Base-by-base conservation (phyloP, 768 basidiomycete genomes). In the Leccinum imitatum region DNA sequence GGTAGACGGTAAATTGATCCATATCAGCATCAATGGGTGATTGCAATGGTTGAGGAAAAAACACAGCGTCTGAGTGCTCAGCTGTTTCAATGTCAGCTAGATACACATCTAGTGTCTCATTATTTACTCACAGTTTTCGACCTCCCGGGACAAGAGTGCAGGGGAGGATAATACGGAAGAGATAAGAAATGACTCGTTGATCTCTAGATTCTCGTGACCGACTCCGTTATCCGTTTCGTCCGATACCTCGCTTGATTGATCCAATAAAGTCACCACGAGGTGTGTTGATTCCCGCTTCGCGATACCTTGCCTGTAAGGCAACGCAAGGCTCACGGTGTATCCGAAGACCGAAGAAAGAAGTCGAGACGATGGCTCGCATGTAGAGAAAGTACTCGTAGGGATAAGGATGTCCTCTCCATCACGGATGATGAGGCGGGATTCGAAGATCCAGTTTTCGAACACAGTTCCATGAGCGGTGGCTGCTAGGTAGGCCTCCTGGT, bases 261-360 rank as follows among this genome's bases (percentile, higher is more conserved):
- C 65, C 21, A 70, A 69, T 25, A 75, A 73, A 1, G 81, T 72
- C 14, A 89, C 67, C 53, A 87, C 75, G 53, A 93, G 73, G 50
- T 73, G 78, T 1, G 91, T 92, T 19, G 63, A 57, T 13, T 78
- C 79, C 31, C 71, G 72, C 37, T 76, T 68, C 14, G 81, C 77
- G 62, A 79, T 75, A 31, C 93, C 93, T 75, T 94, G 92, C n/a
- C 79, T 74, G 23, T 87, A 85, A 10, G 93, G 91, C 60, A 88
- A 82, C 4, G 84, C 64, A 78, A 91, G 80, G 55, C 84, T 80
- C 27, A 91, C 70, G 48, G 75, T 78, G 60, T 82, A 87, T 37
- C 67, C 66, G 39, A 79, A 73, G 50, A 63, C 44, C n/a, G 44
- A 54, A 17, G 69, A 53, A 1, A 57, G 59, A 31, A 65, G 48